Conservation (phyloP, 1,284 basidiomycete species). For the Vanrija sp. region DNA sequence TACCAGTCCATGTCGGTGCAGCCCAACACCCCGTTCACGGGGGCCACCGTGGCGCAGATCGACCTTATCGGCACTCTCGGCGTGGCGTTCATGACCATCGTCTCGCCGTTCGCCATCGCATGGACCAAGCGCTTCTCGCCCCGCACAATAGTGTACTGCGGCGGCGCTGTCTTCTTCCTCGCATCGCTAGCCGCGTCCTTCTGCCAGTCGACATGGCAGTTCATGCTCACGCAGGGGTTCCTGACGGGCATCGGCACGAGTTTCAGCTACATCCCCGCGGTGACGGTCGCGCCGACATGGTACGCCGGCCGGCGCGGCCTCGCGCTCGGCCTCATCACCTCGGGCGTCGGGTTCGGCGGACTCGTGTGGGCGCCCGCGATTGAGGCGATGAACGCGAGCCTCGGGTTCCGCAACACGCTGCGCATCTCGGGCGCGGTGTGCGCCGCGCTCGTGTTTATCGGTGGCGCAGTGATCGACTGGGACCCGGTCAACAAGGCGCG, state of each 20-base stretch:
- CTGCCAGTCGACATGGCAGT: constrained; percentile 27
- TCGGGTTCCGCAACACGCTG: constrained; percentile 27
- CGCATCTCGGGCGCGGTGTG: constrained; percentile 24
- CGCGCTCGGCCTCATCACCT: constrained; percentile 34
- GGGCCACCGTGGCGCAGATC: constrained; percentile 21
- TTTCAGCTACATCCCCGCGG: constrained; percentile 28
- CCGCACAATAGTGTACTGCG: constrained; percentile 13
- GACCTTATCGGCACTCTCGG: constrained; percentile 33
- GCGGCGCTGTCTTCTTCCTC: constrained; percentile 20
- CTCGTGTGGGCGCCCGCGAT: constrained; percentile 29
- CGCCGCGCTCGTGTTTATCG: constrained; percentile 8
- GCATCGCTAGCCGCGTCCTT: constrained; percentile 21
- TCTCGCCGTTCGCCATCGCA: constrained; percentile 22
- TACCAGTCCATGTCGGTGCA: constrained; percentile 24
- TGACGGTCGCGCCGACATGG: constrained; percentile 35
- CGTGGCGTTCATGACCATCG: constrained; percentile 29
- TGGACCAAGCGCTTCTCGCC: constrained; percentile 26
- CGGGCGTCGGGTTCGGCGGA: constrained; percentile 34
- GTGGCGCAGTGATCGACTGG: constrained; percentile 25
- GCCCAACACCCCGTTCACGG: constrained; percentile 24
- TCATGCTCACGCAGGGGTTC: constrained; percentile 31
- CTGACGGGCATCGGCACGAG: constrained; percentile 29
- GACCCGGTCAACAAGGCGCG: constrained; percentile 22
- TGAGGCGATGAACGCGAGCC: constrained; percentile 16
- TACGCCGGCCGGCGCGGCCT: constrained; percentile 23